Evolutionary conservation across 1,284 basidiomycete genomes (phyloP), one percentile per base, ranked within the genome.

Genomic region (Mycosarcoma mackinlayi): DNA sequence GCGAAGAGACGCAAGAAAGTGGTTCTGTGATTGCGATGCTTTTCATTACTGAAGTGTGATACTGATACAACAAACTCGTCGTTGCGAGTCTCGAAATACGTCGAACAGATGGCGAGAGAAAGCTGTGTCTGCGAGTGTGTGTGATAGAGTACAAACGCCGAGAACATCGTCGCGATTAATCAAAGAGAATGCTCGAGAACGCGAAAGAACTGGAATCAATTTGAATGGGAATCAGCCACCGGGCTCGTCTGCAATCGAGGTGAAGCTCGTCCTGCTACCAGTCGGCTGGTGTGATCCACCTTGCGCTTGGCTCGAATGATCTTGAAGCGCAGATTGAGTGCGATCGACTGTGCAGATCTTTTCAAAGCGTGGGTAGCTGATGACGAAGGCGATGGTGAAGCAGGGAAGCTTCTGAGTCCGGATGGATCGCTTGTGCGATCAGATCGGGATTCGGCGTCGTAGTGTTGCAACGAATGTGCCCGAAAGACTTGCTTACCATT

Each of bases 291-390:
- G 10, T 44, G 37, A 4, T 49, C 38, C 13, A 70, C 45, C 52
- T 62, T 53, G 4, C 58, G 30, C 30, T 58, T 68, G 28, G 64
- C 70, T 1, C 56, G 39, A 21, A 64, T 30, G 56, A 68, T 50
- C 57, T 68, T 73, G 60, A 68, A 64, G 13, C 70, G 40, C 35
- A 73, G 21, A 14, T 50, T 62, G 34, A 73, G 56, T 2, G 70
- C 70, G 16, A 73, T 34, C 9, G 70, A 68, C 39, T 68, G 64
- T 0, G 69, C 63, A 16, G 69, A 72, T 11, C 56, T 24, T 13
- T 33, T 47, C 16, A 72, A 19, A 2, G 54, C n/a, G 25, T 71
- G 18, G 11, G 42, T 38, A 23, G 18, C 19, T 16, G 45, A n/a
- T 28, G 24, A 10, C 6, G 57, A 35, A 35, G 33, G 6, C 33